Conservation (phyloP, 108 stramenopile genomes). For the Conticribra guillardii region DNA sequence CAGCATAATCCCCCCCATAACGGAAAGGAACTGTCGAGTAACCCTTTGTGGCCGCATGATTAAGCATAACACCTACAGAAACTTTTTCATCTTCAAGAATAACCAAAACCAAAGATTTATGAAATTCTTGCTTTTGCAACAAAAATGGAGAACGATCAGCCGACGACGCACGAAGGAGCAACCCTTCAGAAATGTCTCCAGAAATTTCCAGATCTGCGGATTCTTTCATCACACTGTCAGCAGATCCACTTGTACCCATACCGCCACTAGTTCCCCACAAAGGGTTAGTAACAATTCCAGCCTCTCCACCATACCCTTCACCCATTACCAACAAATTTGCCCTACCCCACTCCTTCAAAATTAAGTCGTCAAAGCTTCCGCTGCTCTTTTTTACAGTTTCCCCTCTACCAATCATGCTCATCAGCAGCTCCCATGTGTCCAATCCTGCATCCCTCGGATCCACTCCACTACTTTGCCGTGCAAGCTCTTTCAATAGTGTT, state of each 20-base stretch:
- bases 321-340: constrained; percentile 63
- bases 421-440: constrained; percentile 68
- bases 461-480: constrained; percentile 47
- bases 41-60: constrained; percentile 72
- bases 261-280: constrained; percentile 14
- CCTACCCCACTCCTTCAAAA: constrained; percentile 82
- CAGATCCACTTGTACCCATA: constrained; percentile 9
- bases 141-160: constrained; percentile 68
- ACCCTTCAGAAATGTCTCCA: constrained; percentile 35
- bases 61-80: constrained; percentile 71
- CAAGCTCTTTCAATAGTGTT: constrained; percentile 67
- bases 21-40: constrained; percentile 50
- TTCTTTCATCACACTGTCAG: constrained; percentile 39
- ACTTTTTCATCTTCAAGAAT: constrained; percentile 64
- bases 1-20: constrained; percentile 77
- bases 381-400: constrained; percentile 51
- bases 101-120: constrained; percentile 74
- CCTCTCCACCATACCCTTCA: constrained; percentile 28
- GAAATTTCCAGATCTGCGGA: constrained; percentile 14
- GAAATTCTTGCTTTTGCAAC: constrained; percentile 79
- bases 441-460: constrained; percentile 71
- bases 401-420: constrained; percentile 70
- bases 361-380: constrained; percentile 74
- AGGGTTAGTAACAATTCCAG: constrained; percentile 19
- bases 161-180: constrained; percentile 64